phyloP scores from a whole-genome alignment of 805 yeast species.

The Barnettozyma wickerhamii region DNA sequence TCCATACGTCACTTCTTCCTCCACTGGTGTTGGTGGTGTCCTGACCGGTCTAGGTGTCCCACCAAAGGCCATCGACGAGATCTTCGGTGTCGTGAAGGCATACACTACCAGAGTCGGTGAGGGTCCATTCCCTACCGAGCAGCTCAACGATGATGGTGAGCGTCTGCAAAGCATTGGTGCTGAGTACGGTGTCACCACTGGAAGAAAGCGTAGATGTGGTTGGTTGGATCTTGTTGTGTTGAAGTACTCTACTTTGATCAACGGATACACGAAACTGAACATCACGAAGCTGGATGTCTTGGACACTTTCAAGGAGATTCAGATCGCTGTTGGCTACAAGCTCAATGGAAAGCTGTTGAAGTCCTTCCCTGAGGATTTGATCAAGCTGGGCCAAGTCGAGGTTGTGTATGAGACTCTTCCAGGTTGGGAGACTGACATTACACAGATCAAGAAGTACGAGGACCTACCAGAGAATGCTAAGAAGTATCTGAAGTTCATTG shows the following conservation, averaged over 20 bases:
- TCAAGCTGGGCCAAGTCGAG: conserved; percentile 79
- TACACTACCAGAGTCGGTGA: conserved; percentile 99
- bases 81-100: conserved; percentile 96
- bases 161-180: conserved; percentile 88
- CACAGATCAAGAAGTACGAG: conserved; percentile 59
- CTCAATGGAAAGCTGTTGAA: conserved; percentile 70
- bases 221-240: conserved; percentile 97
- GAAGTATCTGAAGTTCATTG: conserved; percentile 79
- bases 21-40: conserved; percentile 97
- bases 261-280: conserved; percentile 93
- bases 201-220: conserved; percentile 98
- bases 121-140: conserved; percentile 99
- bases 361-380: conserved; percentile 91
- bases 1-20: conserved; percentile 93
- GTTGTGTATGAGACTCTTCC: conserved; percentile 89
- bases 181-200: conserved; percentile 97
- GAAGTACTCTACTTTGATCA: conserved; percentile 84
- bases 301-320: conserved; percentile 83
- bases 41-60: conserved; percentile 95
- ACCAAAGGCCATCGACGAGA: conserved; percentile 74
- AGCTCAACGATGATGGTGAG: conserved; percentile 82
- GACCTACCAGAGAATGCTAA: conserved; percentile 88
- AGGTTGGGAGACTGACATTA: conserved; percentile 90
- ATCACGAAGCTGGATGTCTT: conserved; percentile 94
- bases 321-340: conserved; percentile 82